Evolutionary conservation across 2,329 filamentous ascomycete species (phyloP).

Genomic region (Coniochaeta prunicola): DNA sequence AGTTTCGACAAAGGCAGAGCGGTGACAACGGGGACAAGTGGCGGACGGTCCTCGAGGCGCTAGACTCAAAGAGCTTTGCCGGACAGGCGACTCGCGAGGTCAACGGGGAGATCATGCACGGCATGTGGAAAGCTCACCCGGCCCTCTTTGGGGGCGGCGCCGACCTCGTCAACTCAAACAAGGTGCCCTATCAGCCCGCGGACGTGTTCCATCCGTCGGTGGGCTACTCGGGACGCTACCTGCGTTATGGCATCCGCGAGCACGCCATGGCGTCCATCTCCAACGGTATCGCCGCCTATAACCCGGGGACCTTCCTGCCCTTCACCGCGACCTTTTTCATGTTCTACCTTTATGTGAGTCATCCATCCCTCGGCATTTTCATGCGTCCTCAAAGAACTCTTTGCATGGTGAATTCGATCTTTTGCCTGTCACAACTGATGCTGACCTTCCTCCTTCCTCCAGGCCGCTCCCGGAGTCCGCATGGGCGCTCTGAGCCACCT

Average conservation of each 20-base stretch:
- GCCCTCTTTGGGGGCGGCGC: conserved; percentile 24
- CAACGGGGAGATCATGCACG: conserved; percentile 22
- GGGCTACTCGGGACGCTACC: conserved; percentile 45
- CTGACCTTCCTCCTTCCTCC: conserved; percentile 4
- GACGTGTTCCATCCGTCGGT: conserved; percentile 32
- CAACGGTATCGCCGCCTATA: conserved; percentile 51
- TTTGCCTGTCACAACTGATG: too few species aligned
- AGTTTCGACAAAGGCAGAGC: not conserved
- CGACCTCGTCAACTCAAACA: conserved; percentile 35
- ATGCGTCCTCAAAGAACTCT: too few species aligned
- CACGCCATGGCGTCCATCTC: conserved; percentile 53
- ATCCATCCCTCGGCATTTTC: not conserved
- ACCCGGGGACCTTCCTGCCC: conserved; percentile 40
- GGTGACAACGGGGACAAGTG: not conserved
- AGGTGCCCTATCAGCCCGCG: conserved; percentile 38
- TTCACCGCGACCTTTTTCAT: conserved; percentile 51
- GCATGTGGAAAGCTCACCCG: conserved; percentile 12
- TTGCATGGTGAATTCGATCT: too few species aligned
- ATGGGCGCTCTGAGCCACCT: conserved; percentile 44
- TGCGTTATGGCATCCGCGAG: conserved; percentile 54
- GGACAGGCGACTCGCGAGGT: conserved; percentile 26
- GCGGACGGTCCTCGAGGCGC: not conserved
- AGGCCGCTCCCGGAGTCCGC: conserved; percentile 37
- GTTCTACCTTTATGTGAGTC: conserved; percentile 38
- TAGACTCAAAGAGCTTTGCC: not conserved